These are phyloP conservation scores for Rhexocercosporidium sp. DNA, from an alignment of 2,329 filamentous ascomycete genomes.

Conservation along the genomic window DNA sequence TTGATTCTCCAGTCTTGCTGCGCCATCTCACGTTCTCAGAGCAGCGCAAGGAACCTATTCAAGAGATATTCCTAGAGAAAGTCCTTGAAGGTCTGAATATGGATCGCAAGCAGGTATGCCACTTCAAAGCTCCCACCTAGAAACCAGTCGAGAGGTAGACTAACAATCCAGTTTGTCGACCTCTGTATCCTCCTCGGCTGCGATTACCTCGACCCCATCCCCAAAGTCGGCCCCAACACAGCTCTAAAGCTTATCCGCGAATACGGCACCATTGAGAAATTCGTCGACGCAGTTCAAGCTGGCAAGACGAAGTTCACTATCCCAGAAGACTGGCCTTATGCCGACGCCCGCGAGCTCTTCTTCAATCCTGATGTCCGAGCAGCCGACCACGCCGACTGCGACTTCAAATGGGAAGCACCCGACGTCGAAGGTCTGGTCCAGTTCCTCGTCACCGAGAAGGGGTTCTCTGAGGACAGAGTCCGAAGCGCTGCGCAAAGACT, in stretches of 20 bases:
- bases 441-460: constrained; percentile 92
- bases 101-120: constrained; percentile 78
- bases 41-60: constrained; percentile 96
- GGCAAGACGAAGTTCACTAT: constrained; percentile 81
- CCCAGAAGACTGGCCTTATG: constrained; percentile 96
- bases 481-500: constrained; percentile 77
- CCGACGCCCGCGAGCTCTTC: constrained; percentile 90
- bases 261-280: constrained; percentile 83
- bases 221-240: constrained; percentile 90
- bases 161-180: constrained; percentile 78
- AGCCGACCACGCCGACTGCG: constrained; percentile 84
- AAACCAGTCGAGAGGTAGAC: constrained; percentile 2
- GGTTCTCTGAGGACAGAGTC: constrained; percentile 95
- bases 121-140: background rate
- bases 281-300: constrained; percentile 80
- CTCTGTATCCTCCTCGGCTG: constrained; percentile 97
- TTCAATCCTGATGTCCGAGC: constrained; percentile 85
- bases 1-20: constrained; percentile 87
- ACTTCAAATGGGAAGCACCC: constrained; percentile 97
- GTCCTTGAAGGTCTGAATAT: constrained; percentile 87
- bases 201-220: constrained; percentile 96
- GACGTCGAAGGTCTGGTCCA: constrained; percentile 89
- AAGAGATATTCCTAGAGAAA: constrained; percentile 88
- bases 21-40: constrained; percentile 96
- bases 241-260: constrained; percentile 94